Percentiles rank a stretch among this genome's conserved stretches.
Evolutionary conservation across 73 alveolate genomes (phyloP).

Genomic region (Paraurostyla sp.): DNA sequence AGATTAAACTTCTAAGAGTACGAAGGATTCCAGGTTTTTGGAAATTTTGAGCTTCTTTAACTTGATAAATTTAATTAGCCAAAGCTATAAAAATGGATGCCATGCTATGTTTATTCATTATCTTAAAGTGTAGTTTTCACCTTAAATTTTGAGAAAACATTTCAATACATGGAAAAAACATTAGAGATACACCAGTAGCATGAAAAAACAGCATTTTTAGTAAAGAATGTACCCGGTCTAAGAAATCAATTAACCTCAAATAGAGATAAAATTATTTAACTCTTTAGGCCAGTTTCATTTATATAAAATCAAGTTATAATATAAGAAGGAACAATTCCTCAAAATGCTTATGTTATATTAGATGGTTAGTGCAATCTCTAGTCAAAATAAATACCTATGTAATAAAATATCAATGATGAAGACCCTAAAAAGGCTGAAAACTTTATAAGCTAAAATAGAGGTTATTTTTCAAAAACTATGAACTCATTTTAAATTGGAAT

Average conservation of each 20-base stretch:
- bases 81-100: constrained; percentile 8
- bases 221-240: constrained; percentile 29
- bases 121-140: background rate
- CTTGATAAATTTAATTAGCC: background rate
- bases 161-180: background rate
- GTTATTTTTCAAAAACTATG: constrained; percentile 43
- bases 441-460: constrained; percentile 10
- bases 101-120: constrained; percentile 17
- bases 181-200: background rate
- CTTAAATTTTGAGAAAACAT: constrained; percentile 13
- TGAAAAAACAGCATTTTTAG: constrained; percentile 4
- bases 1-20: background rate
- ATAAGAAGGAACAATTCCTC: constrained; percentile 30
- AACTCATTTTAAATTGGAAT: constrained; percentile 28
- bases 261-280: constrained; percentile 22
- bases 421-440: constrained; percentile 45
- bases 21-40: constrained; percentile 31
- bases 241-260: background rate
- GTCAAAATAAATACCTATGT: constrained; percentile 11
- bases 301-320: background rate
- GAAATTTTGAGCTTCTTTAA: constrained; percentile 25
- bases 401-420: background rate
- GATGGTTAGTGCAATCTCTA: constrained; percentile 9
- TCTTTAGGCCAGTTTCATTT: background rate
- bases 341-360: background rate